These are phyloP conservation scores for Colletotrichum liriopes DNA, from an alignment of 2,329 filamentous ascomycete genomes.

Conservation along the genomic window DNA sequence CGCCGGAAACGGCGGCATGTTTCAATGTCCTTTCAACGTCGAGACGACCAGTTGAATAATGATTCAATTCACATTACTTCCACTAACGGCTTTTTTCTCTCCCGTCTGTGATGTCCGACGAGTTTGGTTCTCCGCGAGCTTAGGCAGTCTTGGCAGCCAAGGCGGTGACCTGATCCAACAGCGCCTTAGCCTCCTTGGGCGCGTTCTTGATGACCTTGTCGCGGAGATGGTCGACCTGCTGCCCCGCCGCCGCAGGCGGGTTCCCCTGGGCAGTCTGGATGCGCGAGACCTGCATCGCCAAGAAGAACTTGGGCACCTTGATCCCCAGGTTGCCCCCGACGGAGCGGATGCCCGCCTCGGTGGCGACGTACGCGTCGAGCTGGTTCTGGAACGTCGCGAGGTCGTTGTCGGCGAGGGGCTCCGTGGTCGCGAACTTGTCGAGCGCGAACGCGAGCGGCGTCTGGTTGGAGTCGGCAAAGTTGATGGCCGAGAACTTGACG, in stretches of 20 bases:
- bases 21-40: constrained; percentile 23
- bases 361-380: constrained; percentile 71
- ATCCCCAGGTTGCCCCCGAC: constrained; percentile 68
- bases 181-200: constrained; percentile 61
- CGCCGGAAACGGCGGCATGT: constrained; percentile 14
- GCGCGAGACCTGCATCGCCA: constrained; percentile 71
- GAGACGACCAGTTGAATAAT: constrained; percentile 31
- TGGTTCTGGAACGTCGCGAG: constrained; percentile 67
- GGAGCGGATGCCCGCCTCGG: constrained; percentile 71
- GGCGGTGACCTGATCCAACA: constrained; percentile 68
- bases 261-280: constrained; percentile 74
- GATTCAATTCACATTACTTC: constrained; percentile 37
- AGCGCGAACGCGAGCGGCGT: constrained; percentile 70
- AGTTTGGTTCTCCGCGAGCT: neutral
- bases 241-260: constrained; percentile 64
- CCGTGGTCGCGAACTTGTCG: constrained; percentile 65
- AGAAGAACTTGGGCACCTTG: constrained; percentile 76
- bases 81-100: neutral
- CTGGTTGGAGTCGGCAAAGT: constrained; percentile 66
- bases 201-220: constrained; percentile 73
- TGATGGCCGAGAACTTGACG: constrained; percentile 67
- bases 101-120: neutral
- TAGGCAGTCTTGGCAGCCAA: constrained; percentile 46
- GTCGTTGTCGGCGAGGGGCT: constrained; percentile 64
- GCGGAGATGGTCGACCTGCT: constrained; percentile 70